phyloP scores from a whole-genome alignment of 73 alveolate genomes.

The Tetrahymena thermophila region DNA sequence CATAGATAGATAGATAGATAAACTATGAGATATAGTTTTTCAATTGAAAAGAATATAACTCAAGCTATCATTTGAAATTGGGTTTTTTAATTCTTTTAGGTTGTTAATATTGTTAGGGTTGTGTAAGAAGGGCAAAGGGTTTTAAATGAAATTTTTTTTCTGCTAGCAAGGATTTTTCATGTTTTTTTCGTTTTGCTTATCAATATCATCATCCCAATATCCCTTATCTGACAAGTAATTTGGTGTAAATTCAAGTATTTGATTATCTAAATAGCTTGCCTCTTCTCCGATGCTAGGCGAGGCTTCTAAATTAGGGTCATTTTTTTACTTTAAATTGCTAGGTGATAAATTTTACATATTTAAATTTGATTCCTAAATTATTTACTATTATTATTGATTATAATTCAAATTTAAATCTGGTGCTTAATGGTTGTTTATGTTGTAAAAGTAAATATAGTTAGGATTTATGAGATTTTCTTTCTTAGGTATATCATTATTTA shows the following conservation, averaged over 20 bases:
- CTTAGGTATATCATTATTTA: not conserved
- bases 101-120: not conserved
- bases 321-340: not conserved
- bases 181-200: not conserved
- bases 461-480: not conserved
- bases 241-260: not conserved
- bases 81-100: not conserved
- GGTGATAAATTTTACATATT: not conserved
- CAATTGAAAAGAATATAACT: not conserved
- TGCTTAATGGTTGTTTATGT: not conserved
- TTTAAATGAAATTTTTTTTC: not conserved
- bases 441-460: not conserved
- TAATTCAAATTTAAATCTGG: not conserved
- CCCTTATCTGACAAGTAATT: not conserved
- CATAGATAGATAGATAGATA: not conserved
- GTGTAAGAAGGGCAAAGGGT: not conserved
- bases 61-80: not conserved
- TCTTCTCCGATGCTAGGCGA: not conserved
- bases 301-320: not conserved
- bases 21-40: not conserved
- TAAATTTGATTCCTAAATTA: not conserved
- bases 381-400: not conserved
- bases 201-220: not conserved
- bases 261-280: not conserved
- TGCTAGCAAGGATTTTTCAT: not conserved